Evolutionary conservation across 257 asterid species (phyloP).

Genomic region (Ligustrum vulgare): DNA sequence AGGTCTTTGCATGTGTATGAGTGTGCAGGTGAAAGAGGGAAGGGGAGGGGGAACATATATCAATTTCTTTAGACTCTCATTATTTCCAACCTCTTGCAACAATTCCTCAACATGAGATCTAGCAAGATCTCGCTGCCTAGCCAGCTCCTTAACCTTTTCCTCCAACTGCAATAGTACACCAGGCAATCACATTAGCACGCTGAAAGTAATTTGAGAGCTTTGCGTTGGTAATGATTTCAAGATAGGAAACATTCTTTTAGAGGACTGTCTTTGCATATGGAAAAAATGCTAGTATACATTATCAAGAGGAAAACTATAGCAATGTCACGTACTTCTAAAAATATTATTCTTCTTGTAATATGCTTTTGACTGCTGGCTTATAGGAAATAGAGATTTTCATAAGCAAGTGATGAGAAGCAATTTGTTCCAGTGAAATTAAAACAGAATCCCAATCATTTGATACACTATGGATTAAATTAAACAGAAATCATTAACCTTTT

Average conservation of each 20-base stretch:
- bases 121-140: neutral
- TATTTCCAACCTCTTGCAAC: neutral
- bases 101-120: constrained; percentile 3
- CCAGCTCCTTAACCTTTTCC: neutral
- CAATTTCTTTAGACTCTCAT: neutral
- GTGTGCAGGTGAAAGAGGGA: neutral
- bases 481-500: neutral
- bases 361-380: neutral
- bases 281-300: neutral
- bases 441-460: constrained; percentile 10
- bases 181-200: neutral
- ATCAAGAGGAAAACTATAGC: neutral
- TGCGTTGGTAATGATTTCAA: neutral
- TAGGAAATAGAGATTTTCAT: neutral
- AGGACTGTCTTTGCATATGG: neutral
- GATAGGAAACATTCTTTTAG: neutral
- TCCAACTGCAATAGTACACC: neutral
- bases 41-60: neutral
- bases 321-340: neutral
- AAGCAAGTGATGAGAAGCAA: neutral
- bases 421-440: neutral
- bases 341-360: neutral
- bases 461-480: neutral
- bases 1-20: neutral
- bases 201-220: neutral